Evolutionary conservation across 179 eudicot species (phyloP).

Genomic region (Camellia oleifera): DNA sequence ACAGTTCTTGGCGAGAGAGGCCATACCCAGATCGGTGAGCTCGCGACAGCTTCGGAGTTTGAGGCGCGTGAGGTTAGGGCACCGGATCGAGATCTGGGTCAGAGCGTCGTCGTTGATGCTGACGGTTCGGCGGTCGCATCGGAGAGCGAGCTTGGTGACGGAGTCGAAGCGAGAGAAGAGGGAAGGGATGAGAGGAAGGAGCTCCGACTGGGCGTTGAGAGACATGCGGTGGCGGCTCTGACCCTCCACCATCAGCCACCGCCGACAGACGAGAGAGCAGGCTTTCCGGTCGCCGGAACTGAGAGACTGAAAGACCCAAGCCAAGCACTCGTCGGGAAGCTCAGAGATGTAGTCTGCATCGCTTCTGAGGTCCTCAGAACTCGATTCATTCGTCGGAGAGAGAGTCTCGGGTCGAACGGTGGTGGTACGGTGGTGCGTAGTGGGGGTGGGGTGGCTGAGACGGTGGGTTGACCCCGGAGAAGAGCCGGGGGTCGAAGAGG

Average conservation of each 20-base stretch:
- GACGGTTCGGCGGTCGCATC: constrained; percentile 61
- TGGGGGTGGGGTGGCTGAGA: no score
- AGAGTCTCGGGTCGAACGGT: neutral
- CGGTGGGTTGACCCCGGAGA: no score
- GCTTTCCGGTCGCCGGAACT: constrained; percentile 53
- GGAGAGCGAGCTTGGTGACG: constrained; percentile 69
- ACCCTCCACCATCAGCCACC: constrained; percentile 70
- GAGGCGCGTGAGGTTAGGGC: constrained; percentile 57
- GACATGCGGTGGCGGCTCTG: constrained; percentile 67
- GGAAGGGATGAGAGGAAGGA: constrained; percentile 31
- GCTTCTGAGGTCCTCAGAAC: neutral
- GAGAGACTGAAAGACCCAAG: constrained; percentile 55
- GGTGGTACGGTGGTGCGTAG: neutral
- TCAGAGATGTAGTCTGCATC: constrained; percentile 37
- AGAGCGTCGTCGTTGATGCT: constrained; percentile 56
- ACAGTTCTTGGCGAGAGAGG: constrained; percentile 52
- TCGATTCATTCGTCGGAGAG: neutral
- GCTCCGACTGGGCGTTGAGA: constrained; percentile 53
- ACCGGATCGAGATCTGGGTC: constrained; percentile 39
- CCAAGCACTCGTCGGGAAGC: constrained; percentile 78
- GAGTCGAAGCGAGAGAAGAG: constrained; percentile 70
- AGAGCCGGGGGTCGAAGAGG: neutral
- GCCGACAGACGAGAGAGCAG: constrained; percentile 60
- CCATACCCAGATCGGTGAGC: constrained; percentile 59
- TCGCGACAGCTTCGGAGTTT: constrained; percentile 72